These are phyloP conservation scores for Prinsepia uniflora DNA, from an alignment of 306 rosid species.

Conservation along the genomic window DNA sequence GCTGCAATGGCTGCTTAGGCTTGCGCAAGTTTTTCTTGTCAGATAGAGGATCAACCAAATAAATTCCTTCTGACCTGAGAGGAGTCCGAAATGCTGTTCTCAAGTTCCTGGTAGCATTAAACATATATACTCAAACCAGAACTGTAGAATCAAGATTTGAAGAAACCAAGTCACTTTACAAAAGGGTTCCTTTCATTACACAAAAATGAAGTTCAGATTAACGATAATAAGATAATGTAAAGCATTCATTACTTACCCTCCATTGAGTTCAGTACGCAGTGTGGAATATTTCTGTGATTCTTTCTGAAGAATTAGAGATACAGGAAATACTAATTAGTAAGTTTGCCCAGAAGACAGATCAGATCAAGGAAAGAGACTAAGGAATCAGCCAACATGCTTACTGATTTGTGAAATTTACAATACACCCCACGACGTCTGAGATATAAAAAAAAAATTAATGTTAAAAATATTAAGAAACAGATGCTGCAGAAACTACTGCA, in stretches of 20 bases:
- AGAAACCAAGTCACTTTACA: constrained; percentile 14
- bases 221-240: constrained; percentile 1
- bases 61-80: constrained; percentile 66
- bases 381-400: constrained; percentile 33
- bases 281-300: constrained; percentile 70
- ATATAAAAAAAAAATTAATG: constrained; percentile 21
- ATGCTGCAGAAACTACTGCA: constrained; percentile 5
- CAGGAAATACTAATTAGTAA: neutral
- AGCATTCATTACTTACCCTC: constrained; percentile 62
- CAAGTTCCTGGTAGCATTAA: constrained; percentile 56
- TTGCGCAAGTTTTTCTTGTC: constrained; percentile 45
- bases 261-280: constrained; percentile 74
- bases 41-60: constrained; percentile 69
- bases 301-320: constrained; percentile 43
- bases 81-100: constrained; percentile 60
- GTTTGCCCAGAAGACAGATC: constrained; percentile 7
- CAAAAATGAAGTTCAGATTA: neutral
- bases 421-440: constrained; percentile 72
- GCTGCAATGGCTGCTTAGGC: constrained; percentile 46
- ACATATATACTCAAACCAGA: constrained; percentile 3
- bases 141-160: neutral
- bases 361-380: constrained; percentile 18
- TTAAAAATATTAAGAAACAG: constrained; percentile 25
- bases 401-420: constrained; percentile 84
- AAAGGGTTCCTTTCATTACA: constrained; percentile 4